Percentiles rank a stretch among this genome's conserved stretches.
These are phyloP conservation scores for Parathielavia appendiculata DNA, from an alignment of 495 filamentous ascomycete species.

Conservation along the genomic window DNA sequence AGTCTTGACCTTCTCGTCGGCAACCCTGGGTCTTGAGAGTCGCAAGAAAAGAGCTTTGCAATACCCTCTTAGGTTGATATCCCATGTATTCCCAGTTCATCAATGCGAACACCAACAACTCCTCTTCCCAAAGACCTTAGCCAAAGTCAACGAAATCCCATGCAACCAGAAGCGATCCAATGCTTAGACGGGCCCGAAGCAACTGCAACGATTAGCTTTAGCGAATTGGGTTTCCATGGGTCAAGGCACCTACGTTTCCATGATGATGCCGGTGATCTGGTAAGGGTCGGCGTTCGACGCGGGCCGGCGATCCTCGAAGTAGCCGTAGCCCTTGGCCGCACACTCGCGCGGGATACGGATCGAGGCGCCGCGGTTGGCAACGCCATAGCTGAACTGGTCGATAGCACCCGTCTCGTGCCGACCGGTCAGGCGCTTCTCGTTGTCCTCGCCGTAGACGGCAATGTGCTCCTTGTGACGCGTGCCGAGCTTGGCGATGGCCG, in stretches of 20 bases:
- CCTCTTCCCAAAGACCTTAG: neutral
- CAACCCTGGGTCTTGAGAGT: too few species aligned
- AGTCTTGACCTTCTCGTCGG: too few species aligned
- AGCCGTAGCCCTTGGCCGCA: conserved; percentile 91
- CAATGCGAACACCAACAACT: neutral
- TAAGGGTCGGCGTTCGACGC: conserved; percentile 96
- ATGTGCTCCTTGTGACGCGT: conserved; percentile 92
- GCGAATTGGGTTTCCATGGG: neutral
- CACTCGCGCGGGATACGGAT: conserved; percentile 90
- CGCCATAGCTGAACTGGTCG: conserved; percentile 91
- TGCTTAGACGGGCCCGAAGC: neutral
- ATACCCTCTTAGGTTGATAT: neutral
- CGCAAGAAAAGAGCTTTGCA: too few species aligned
- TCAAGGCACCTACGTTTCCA: conserved; percentile 26
- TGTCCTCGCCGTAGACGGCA: conserved; percentile 93
- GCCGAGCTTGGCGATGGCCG: conserved; percentile 59
- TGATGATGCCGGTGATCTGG: conserved; percentile 45
- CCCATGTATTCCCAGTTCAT: neutral
- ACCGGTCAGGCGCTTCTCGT: conserved; percentile 85
- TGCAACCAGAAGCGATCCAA: neutral
- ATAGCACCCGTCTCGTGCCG: conserved; percentile 89
- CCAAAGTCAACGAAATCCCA: neutral
- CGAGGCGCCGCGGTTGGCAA: conserved; percentile 85
- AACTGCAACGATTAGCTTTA: neutral
- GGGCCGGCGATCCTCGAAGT: conserved; percentile 96